These are phyloP conservation scores for Corylus americana DNA, from an alignment of 306 rosid species.

Conservation along the genomic window DNA sequence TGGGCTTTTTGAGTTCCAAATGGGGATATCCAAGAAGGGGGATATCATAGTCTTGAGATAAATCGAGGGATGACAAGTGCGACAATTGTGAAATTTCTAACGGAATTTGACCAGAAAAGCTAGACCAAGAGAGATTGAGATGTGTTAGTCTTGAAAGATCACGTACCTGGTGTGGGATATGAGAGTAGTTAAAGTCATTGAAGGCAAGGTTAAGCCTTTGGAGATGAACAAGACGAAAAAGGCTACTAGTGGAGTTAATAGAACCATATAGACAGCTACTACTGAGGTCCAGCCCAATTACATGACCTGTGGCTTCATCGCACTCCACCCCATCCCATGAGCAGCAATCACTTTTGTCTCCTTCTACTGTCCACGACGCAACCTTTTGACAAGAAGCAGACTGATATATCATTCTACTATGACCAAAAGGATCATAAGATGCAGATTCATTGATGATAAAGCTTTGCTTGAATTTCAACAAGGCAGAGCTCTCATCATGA, in stretches of 20 bases:
- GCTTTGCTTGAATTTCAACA: slow-evolving; percentile 1
- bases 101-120: not conserved
- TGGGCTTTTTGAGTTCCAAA: not conserved
- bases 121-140: not conserved
- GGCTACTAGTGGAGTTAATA: not conserved
- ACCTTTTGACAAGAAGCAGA: not conserved
- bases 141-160: not conserved
- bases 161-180: not conserved
- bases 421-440: not conserved
- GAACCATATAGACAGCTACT: not conserved
- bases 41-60: not conserved
- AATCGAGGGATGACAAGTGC: not conserved
- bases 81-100: not conserved
- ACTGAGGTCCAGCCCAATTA: not conserved
- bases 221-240: not conserved
- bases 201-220: not conserved
- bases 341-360: not conserved
- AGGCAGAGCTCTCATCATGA: not conserved
- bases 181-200: not conserved
- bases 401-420: too few relatives aligned
- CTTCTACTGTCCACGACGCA: not conserved
- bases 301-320: not conserved
- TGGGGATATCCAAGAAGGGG: too few relatives aligned
- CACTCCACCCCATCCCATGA: not conserved
- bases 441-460: not conserved